phyloP scores from a whole-genome alignment of 257 asterid genomes.

The Solanum rostratum region DNA sequence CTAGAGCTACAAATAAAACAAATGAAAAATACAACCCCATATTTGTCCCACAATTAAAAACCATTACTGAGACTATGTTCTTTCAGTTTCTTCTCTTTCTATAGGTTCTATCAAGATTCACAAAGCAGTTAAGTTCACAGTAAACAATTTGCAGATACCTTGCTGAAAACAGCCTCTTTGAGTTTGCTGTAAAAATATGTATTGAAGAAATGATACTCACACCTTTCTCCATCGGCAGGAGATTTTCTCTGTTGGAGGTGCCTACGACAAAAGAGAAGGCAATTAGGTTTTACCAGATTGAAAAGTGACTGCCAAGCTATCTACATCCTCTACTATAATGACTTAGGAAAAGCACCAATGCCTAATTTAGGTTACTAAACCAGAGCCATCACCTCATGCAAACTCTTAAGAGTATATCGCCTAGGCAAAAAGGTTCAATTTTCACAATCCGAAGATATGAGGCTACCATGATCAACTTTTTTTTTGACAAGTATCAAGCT shows the following conservation, averaged over 20 bases:
- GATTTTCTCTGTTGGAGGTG: slow-evolving; percentile 55
- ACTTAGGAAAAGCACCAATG: background rate
- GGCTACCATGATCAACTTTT: background rate
- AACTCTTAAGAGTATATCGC: background rate
- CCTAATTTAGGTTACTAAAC: background rate
- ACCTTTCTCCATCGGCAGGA: slow-evolving; percentile 14
- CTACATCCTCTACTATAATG: background rate
- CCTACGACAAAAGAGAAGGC: slow-evolving; percentile 28
- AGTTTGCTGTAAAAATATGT: slow-evolving; percentile 83
- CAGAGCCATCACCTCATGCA: background rate
- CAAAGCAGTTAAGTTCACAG: background rate
- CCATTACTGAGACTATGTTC: background rate
- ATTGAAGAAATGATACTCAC: slow-evolving; percentile 58
- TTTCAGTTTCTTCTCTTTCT: background rate
- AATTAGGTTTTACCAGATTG: background rate
- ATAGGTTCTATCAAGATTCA: background rate
- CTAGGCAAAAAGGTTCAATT: background rate
- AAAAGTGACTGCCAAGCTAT: background rate
- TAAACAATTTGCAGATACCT: slow-evolving; percentile 32
- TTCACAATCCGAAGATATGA: background rate
- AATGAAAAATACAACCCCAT: background rate
- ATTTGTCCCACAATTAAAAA: background rate
- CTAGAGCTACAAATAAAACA: background rate
- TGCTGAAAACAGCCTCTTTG: slow-evolving; percentile 45
- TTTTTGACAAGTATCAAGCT: background rate